Conservation (phyloP, 2,329 filamentous ascomycete genomes). For the Nemania sp. region DNA sequence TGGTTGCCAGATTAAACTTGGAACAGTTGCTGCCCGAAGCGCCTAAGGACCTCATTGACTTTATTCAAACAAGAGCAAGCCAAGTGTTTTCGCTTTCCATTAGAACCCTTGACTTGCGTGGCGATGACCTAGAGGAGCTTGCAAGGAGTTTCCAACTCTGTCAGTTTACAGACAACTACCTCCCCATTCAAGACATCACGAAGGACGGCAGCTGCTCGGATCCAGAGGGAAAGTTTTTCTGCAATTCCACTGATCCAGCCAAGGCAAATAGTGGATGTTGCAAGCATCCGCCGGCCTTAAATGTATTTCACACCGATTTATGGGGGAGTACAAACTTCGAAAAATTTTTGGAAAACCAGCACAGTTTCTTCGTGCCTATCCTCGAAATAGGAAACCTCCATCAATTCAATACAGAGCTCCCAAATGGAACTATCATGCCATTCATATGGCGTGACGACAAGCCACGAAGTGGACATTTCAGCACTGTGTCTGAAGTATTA, state of each 20-base stretch:
- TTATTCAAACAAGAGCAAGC: no score
- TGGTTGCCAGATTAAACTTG: no score
- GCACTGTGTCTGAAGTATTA: conserved; percentile 7
- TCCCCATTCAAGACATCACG: no score
- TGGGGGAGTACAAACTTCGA: not conserved
- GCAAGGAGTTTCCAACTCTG: no score
- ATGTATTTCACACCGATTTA: conserved; percentile 6
- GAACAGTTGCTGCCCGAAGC: no score
- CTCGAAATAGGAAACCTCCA: conserved; percentile 1
- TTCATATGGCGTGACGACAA: conserved; percentile 1
- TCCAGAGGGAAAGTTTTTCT: not conserved
- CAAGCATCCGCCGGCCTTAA: not conserved
- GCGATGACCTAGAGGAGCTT: no score
- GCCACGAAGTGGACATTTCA: conserved; percentile 8
- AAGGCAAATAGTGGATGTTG: not conserved
- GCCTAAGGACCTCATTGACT: no score
- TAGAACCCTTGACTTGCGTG: no score
- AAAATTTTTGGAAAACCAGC: conserved; percentile 1
- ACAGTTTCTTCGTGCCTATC: conserved; percentile 14
- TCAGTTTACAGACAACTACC: no score
- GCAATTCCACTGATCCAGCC: not conserved
- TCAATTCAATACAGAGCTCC: conserved; percentile 1
- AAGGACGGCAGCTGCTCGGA: not conserved
- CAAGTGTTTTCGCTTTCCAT: no score
- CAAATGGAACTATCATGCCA: conserved; percentile 4